phyloP scores from a whole-genome alignment of 2,329 filamentous ascomycete species.

The Pestalotiopsis sp. region DNA sequence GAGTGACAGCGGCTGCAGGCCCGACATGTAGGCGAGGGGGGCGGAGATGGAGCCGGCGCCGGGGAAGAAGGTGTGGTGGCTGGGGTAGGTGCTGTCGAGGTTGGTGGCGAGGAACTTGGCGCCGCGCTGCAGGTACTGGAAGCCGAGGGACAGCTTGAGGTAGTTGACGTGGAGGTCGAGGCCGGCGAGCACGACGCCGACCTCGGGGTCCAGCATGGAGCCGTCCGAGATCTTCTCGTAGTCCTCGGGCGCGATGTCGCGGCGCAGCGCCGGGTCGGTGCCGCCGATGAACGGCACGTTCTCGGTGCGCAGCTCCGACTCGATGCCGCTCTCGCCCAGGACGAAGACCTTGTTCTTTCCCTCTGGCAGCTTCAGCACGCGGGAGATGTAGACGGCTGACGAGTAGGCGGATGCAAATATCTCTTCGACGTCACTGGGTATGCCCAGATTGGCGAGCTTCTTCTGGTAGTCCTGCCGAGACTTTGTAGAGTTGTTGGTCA shows the following conservation, averaged over 20 bases:
- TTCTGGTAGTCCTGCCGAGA: constrained; percentile 89
- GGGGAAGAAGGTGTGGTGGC: constrained; percentile 80
- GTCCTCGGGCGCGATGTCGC: constrained; percentile 79
- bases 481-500: constrained; percentile 99
- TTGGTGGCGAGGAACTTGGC: constrained; percentile 93
- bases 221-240: constrained; percentile 76
- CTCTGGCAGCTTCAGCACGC: constrained; percentile 77
- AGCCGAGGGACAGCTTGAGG: constrained; percentile 81
- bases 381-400: constrained; percentile 90
- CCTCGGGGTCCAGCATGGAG: constrained; percentile 77
- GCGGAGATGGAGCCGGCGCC: constrained; percentile 83
- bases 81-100: constrained; percentile 85
- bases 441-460: constrained; percentile 81
- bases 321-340: constrained; percentile 87
- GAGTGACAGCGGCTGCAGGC: constrained; percentile 70
- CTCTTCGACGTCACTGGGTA: constrained; percentile 80
- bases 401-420: constrained; percentile 97
- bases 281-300: constrained; percentile 80
- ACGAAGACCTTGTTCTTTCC: constrained; percentile 93
- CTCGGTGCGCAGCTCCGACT: constrained; percentile 82
- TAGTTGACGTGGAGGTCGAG: constrained; percentile 97
- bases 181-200: constrained; percentile 85
- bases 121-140: constrained; percentile 81
- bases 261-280: constrained; percentile 74
- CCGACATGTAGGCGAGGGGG: constrained; percentile 72